Evolutionary conservation across 2,329 filamentous ascomycete species (phyloP).

Genomic region (Onygenales sp.): DNA sequence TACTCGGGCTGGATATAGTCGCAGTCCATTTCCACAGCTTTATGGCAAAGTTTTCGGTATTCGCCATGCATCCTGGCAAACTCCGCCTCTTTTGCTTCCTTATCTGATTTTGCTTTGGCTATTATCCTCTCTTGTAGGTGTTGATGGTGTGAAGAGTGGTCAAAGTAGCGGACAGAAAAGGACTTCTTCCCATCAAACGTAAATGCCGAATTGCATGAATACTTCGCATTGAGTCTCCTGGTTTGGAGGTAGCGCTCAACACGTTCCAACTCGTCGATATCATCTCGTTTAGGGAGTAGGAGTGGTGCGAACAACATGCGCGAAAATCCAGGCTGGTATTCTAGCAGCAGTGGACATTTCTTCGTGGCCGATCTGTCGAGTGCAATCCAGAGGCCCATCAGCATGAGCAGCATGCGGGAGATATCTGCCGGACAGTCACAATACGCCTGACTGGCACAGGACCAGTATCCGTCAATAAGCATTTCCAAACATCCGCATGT

Average conservation of each 20-base stretch:
- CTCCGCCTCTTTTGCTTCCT: constrained; percentile 25
- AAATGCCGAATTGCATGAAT: constrained; percentile 27
- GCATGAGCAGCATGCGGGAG: constrained; percentile 48
- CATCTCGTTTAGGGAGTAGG: constrained; percentile 31
- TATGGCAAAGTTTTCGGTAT: background rate
- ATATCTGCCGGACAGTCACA: constrained; percentile 29
- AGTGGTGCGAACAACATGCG: constrained; percentile 32
- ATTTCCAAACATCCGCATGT: background rate
- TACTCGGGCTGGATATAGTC: background rate
- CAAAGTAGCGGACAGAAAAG: constrained; percentile 42
- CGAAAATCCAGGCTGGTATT: constrained; percentile 41
- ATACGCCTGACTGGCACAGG: background rate
- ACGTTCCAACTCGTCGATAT: constrained; percentile 38
- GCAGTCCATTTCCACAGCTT: background rate
- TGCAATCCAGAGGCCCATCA: constrained; percentile 50
- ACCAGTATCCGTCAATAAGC: background rate
- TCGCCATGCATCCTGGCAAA: constrained; percentile 17
- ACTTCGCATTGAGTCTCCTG: constrained; percentile 17
- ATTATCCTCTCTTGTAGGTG: constrained; percentile 29
- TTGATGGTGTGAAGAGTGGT: constrained; percentile 34
- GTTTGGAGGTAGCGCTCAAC: constrained; percentile 40
- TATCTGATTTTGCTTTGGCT: constrained; percentile 20
- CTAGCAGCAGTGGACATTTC: constrained; percentile 29
- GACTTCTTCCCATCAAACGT: constrained; percentile 23
- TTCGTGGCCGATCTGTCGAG: constrained; percentile 40